Conservation (phyloP, 2,329 filamentous ascomycete species). For the Fusarium tupiense region DNA sequence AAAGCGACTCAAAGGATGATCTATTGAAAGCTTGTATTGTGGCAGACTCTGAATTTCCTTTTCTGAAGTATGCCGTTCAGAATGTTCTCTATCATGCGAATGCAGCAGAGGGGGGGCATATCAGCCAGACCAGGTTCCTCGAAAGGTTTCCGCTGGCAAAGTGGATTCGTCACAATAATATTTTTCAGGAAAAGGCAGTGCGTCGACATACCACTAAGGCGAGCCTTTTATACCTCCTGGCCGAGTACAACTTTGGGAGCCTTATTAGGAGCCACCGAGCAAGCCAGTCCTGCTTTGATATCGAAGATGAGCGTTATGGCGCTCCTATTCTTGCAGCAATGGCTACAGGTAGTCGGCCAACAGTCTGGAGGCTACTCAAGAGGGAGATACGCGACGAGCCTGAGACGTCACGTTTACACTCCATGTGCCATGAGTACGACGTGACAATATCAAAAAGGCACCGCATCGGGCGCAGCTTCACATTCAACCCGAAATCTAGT, state of each 20-base stretch:
- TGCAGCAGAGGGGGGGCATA: not conserved
- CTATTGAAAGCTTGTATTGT: fast-evolving
- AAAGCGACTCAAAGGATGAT: fast-evolving
- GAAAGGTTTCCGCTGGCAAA: not conserved
- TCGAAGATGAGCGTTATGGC: not conserved
- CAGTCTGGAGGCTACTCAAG: not conserved
- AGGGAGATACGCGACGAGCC: not conserved
- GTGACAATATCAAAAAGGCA: no score
- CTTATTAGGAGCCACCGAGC: not conserved
- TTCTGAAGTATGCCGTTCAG: slow-evolving; percentile 14
- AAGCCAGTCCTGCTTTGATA: not conserved
- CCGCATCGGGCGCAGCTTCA: not conserved
- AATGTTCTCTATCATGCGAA: slow-evolving; percentile 28
- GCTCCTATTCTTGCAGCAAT: not conserved
- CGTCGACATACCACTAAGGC: not conserved
- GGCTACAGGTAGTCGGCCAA: not conserved
- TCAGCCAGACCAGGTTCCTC: not conserved
- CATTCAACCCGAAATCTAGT: fast-evolving
- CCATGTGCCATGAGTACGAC: not conserved
- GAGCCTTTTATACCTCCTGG: slow-evolving; percentile 22
- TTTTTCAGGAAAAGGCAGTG: not conserved
- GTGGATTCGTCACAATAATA: slow-evolving; percentile 1
- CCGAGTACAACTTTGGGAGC: not conserved
- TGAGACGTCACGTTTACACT: fast-evolving
- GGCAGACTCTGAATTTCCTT: not conserved